Base-by-base conservation (phyloP, 441 rosid species). In the Erodium trifolium region DNA sequence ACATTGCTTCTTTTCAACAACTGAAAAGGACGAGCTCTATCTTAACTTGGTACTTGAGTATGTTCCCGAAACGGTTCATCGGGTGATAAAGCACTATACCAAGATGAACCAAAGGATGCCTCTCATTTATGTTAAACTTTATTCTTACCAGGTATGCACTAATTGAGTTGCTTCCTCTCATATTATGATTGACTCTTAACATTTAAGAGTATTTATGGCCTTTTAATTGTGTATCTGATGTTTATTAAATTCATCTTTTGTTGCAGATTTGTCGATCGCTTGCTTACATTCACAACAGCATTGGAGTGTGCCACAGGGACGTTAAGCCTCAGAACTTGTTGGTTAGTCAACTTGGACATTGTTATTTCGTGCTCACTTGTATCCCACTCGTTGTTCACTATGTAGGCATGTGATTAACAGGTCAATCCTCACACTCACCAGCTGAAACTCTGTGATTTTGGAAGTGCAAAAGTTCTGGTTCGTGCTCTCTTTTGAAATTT, bases 381-480 rank as follows among this genome's bases (percentile, higher is more conserved):
- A 4, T 34, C 4, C 37, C 37, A 34, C 37, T 34, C 5, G 37
- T 34, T 2, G 3, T 2, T 34, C 37, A 34, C 37, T 4, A 34
- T 34, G 5, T 34, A 34, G 3, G 3, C 5, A 34, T 34, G 3
- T 34, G 3, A 1, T 45, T 73, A 53, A 68, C 74, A 87, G 95
- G 95, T 93, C 49, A 93, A 93, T 68, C 98, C 97, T 23, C 97
- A 93, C 69, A 91, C 96, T 10, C 98, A 93, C 77, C 98, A 91
- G 85, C 81, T 93, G 75, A 93, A 93, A 77, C 79, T 93, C 4
- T 91, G 97, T 0, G 98, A 93, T 77, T 93, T 93, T 77, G 98
- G 98, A 72, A 93, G 98, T 73, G 98, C 98, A 0, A 93, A 93
- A 93, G 90, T 93, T 67, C 80, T 93, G 98, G 98, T 93, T 67